Conservation (phyloP, 257 asterid genomes). For the Scutellaria baicalensis region DNA sequence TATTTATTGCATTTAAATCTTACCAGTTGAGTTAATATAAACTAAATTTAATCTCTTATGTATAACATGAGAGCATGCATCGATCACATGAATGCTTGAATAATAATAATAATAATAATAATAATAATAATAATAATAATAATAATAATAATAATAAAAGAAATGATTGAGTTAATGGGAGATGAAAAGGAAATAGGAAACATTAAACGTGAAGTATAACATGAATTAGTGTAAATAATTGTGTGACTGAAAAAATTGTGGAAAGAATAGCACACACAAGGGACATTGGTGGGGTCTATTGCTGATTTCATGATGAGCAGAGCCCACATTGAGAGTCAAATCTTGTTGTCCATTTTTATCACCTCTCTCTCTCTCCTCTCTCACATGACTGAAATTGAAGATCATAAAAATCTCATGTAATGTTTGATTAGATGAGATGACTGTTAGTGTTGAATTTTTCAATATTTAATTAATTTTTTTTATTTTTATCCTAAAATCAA, state of each 20-base stretch:
- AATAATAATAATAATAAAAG: no score
- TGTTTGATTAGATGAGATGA: background rate
- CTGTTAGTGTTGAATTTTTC: no score
- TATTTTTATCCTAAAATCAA: no score
- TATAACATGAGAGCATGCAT: no score
- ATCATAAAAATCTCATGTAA: background rate
- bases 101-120: no score
- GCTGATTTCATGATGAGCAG: slow-evolving; percentile 13
- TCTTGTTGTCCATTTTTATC: slow-evolving; percentile 19
- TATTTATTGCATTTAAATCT: no score
- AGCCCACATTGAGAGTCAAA: slow-evolving; percentile 13
- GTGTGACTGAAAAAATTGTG: background rate
- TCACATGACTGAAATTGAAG: background rate
- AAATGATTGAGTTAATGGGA: background rate
- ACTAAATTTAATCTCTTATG: no score
- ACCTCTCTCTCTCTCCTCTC: background rate
- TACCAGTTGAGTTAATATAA: no score
- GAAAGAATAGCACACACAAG: background rate
- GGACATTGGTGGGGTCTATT: slow-evolving; percentile 12
- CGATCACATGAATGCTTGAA: no score
- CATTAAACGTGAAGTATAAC: background rate
- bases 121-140: no score
- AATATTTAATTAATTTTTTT: no score
- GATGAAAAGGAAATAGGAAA: background rate
- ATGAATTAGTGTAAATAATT: slow-evolving; percentile 1